Evolutionary conservation across 2,329 filamentous ascomycete genomes (phyloP).

Genomic region (Paracoccidioides brasiliensis): DNA sequence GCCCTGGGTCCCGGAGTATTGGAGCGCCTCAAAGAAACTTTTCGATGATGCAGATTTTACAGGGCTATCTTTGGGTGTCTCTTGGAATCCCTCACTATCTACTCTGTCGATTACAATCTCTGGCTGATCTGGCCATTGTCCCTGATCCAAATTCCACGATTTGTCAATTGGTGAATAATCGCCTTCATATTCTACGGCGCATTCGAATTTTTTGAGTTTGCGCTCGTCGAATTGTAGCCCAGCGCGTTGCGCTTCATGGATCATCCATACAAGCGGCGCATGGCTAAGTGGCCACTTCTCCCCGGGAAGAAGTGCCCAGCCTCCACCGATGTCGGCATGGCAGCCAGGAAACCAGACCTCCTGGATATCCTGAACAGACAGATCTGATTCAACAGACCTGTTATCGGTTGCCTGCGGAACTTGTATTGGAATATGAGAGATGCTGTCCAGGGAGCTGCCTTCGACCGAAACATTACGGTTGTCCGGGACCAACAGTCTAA

Average conservation of each 20-base stretch:
- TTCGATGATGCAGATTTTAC: slow-evolving; percentile 18
- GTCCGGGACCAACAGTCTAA: not conserved
- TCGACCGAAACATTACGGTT: not conserved
- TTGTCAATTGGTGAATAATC: slow-evolving; percentile 25
- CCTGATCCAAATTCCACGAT: not conserved
- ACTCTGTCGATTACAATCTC: slow-evolving; percentile 3
- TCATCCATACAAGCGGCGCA: slow-evolving; percentile 43
- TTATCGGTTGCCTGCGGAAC: not conserved
- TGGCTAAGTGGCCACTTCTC: slow-evolving; percentile 32
- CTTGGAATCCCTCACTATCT: not conserved
- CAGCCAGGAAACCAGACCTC: slow-evolving; percentile 46
- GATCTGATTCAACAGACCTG: slow-evolving; percentile 15
- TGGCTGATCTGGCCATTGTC: not conserved
- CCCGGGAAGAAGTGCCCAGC: slow-evolving; percentile 31
- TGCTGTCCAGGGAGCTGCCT: slow-evolving; percentile 1
- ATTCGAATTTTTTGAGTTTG: slow-evolving; percentile 55
- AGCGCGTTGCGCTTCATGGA: slow-evolving; percentile 43
- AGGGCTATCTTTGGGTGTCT: slow-evolving; percentile 12
- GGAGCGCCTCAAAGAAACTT: slow-evolving; percentile 46
- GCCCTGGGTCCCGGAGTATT: slow-evolving; percentile 40
- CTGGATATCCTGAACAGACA: slow-evolving; percentile 32
- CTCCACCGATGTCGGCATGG: slow-evolving; percentile 43
- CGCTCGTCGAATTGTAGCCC: slow-evolving; percentile 57
- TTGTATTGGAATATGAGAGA: not conserved
- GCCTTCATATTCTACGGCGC: slow-evolving; percentile 37